phyloP scores from a whole-genome alignment of 1,284 basidiomycete genomes.

The Ceratobasidium sp. region DNA sequence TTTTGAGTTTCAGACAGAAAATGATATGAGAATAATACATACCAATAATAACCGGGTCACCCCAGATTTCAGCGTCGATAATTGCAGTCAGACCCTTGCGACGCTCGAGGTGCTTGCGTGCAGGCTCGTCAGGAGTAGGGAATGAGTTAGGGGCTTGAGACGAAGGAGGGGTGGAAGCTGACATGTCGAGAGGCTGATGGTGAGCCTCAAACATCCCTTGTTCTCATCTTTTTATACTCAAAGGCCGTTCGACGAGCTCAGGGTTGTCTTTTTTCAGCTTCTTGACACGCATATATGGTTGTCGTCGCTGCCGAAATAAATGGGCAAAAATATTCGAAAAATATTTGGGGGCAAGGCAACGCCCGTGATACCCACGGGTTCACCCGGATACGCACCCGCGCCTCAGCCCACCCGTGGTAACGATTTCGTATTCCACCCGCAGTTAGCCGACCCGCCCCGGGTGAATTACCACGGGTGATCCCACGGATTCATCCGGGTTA shows the following conservation, averaged over 20 bases:
- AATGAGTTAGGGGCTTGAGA: neutral
- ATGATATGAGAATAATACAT: neutral
- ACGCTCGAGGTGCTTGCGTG: constrained; percentile 13
- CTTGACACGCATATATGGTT: constrained; percentile 16
- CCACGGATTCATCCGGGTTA: no score
- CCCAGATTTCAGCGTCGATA: constrained; percentile 3
- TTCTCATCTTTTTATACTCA: neutral
- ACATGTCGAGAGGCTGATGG: constrained; percentile 5
- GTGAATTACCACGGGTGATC: no score
- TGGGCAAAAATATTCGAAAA: neutral
- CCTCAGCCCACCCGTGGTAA: no score
- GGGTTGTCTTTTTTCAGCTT: neutral
- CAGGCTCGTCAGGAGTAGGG: constrained; percentile 11
- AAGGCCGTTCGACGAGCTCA: neutral
- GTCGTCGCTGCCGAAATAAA: neutral
- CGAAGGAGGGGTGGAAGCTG: neutral
- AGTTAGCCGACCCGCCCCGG: no score
- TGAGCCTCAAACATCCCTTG: neutral
- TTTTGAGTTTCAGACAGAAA: no score
- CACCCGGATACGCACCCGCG: no score
- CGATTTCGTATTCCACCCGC: no score
- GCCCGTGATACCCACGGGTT: no score
- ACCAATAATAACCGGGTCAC: neutral
- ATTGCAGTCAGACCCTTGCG: constrained; percentile 22
- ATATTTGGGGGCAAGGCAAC: no score